A percentile compares a stretch with the other conserved stretches of the same genome.
Evolutionary conservation across 768 basidiomycete species (phyloP).

Genomic region (Boletus subparvulus): DNA sequence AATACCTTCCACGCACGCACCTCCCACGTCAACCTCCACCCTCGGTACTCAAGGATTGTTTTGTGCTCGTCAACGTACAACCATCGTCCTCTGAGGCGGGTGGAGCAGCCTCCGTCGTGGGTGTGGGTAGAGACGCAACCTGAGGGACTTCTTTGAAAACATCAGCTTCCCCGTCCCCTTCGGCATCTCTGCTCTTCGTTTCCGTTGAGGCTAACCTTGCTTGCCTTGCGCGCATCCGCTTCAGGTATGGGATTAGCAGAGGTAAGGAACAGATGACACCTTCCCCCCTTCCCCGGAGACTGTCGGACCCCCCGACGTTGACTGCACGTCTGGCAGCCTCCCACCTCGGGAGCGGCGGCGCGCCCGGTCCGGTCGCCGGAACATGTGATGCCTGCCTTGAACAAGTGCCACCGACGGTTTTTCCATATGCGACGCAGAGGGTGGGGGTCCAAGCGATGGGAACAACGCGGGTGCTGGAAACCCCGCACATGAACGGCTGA

Average conservation of each 20-base stretch:
- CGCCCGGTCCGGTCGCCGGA: slow-evolving; percentile 10
- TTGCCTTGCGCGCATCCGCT: not conserved
- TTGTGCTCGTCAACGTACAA: slow-evolving; percentile 15
- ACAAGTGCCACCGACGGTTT: slow-evolving; percentile 19
- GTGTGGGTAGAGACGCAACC: not conserved
- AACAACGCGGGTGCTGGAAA: slow-evolving; percentile 22
- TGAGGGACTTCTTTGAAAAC: not conserved
- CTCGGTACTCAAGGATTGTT: slow-evolving; percentile 25
- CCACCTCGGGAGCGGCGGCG: slow-evolving; percentile 65
- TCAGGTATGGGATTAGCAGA: not conserved
- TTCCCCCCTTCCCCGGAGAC: not conserved
- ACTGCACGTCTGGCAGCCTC: slow-evolving; percentile 52
- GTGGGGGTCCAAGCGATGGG: slow-evolving; percentile 10
- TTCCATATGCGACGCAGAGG: slow-evolving; percentile 10
- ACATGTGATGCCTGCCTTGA: slow-evolving; percentile 40
- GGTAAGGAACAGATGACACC: not conserved
- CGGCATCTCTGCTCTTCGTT: not conserved
- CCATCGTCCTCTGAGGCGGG: not conserved
- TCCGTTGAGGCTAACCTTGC: not conserved
- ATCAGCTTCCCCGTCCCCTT: not conserved
- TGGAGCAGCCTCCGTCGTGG: not conserved
- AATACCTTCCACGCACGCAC: slow-evolving; percentile 84
- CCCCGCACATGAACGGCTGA: slow-evolving; percentile 25
- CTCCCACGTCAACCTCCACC: slow-evolving; percentile 68
- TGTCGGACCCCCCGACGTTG: not conserved